Conservation (phyloP, 495 filamentous ascomycete genomes). For the Staphylotrichum tortipilum region DNA sequence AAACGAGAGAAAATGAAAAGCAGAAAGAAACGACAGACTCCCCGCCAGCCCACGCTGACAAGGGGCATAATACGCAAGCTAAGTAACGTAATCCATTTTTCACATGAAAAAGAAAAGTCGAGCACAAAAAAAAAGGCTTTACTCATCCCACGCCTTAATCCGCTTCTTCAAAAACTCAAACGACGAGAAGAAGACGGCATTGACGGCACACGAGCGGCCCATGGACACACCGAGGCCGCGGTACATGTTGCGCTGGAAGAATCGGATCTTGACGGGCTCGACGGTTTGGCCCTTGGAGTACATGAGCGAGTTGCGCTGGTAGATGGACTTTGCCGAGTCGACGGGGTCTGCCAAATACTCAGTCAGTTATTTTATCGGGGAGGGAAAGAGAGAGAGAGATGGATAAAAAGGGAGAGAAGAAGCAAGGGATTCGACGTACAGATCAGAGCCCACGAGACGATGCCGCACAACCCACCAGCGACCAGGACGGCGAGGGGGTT, state of each 20-base stretch:
- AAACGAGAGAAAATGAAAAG: too few relatives aligned
- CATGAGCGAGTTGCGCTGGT: slow-evolving; percentile 70
- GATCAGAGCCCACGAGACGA: slow-evolving; percentile 75
- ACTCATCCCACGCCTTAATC: slow-evolving; percentile 50
- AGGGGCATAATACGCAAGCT: too few relatives aligned
- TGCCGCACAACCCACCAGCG: slow-evolving; percentile 69
- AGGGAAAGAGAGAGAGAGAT: not conserved
- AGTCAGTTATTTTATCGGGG: not conserved
- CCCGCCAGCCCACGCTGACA: too few relatives aligned
- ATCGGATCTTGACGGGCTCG: slow-evolving; percentile 56
- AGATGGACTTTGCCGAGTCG: slow-evolving; percentile 75
- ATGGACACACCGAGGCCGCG: slow-evolving; percentile 71
- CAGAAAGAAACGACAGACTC: too few relatives aligned
- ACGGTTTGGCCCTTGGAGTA: slow-evolving; percentile 51
- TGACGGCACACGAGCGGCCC: slow-evolving; percentile 62
- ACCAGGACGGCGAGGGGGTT: slow-evolving; percentile 63
- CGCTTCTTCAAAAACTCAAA: slow-evolving; percentile 70
- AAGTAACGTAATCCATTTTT: too few relatives aligned
- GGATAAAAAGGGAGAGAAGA: not conserved
- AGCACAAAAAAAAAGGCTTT: not conserved
- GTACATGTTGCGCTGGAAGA: slow-evolving; percentile 67
- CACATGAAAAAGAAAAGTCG: not conserved
- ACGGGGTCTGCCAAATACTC: slow-evolving; percentile 51
- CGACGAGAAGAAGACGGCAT: slow-evolving; percentile 70
- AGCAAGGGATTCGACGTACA: too few relatives aligned